These are phyloP conservation scores for Thalia dealbata DNA, from an alignment of 176 grass and related monocot species.

Conservation along the genomic window DNA sequence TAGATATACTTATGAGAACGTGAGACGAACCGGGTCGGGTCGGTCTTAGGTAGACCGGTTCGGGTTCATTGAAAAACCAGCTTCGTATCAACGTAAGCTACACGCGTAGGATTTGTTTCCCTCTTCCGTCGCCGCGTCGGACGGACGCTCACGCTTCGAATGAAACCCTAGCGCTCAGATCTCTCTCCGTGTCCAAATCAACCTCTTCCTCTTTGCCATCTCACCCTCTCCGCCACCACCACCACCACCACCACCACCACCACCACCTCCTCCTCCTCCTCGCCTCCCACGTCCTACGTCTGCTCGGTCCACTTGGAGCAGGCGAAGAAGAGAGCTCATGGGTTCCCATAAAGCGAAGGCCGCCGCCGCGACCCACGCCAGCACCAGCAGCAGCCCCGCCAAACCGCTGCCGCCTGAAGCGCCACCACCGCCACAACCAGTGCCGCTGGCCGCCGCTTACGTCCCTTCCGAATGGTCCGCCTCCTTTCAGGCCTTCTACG, in stretches of 20 bases:
- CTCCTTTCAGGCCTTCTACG: background rate
- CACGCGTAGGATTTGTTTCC: no score
- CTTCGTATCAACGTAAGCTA: no score
- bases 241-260: background rate
- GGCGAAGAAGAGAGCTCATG: background rate
- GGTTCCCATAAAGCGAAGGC: background rate
- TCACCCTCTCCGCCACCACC: background rate
- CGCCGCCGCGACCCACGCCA: background rate
- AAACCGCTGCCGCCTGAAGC: background rate
- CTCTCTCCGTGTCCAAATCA: background rate
- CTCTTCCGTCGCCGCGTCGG: no score
- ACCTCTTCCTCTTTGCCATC: background rate
- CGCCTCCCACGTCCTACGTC: background rate
- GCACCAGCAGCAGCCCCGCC: no score
- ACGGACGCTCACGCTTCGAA: background rate
- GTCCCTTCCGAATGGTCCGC: no score
- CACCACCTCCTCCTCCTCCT: background rate
- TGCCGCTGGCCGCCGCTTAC: background rate
- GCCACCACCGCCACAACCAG: background rate
- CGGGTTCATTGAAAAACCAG: no score
- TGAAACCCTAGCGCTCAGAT: slow-evolving; percentile 5
- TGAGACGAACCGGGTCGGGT: no score
- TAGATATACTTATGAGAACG: no score
- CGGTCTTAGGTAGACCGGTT: no score
- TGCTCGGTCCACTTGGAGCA: no score